phyloP scores from a whole-genome alignment of 768 basidiomycete genomes.

The Mycena chlorophos region DNA sequence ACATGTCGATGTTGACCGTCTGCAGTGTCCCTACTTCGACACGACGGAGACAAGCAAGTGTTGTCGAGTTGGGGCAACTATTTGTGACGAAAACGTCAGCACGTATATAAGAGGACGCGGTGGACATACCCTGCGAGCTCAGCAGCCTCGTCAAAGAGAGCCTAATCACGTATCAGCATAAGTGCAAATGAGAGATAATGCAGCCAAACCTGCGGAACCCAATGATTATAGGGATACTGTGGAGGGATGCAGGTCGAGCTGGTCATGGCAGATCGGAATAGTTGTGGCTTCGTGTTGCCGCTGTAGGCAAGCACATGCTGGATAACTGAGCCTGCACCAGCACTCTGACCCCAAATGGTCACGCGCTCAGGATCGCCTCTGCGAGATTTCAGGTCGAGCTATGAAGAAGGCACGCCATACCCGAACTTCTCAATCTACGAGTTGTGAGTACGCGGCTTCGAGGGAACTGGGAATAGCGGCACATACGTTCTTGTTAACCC shows the following conservation, averaged over 20 bases:
- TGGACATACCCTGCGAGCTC: not conserved
- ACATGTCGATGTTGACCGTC: conserved; percentile 22
- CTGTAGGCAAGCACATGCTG: conserved; percentile 34
- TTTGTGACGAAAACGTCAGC: not conserved
- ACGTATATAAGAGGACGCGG: not conserved
- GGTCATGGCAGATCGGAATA: conserved; percentile 29
- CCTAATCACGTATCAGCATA: not conserved
- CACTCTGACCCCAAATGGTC: conserved; percentile 27
- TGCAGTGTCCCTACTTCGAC: conserved; percentile 24
- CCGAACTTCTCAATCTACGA: not conserved
- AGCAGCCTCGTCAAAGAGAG: conserved; percentile 18
- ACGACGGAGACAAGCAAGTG: conserved; percentile 31
- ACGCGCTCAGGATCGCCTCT: conserved; percentile 39
- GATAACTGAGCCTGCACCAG: conserved; percentile 30
- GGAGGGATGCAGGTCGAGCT: conserved; percentile 29
- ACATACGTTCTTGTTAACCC: conserved; percentile 19
- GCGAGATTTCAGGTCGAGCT: not conserved
- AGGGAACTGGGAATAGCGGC: not conserved
- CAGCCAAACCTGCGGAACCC: conserved; percentile 19
- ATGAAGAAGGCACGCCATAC: not conserved
- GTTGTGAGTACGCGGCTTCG: conserved; percentile 23
- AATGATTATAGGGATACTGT: conserved; percentile 31
- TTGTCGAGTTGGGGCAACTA: conserved; percentile 1
- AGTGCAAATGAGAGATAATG: not conserved
- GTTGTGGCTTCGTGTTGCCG: conserved; percentile 29